Evolutionary conservation across 306 rosid genomes (phyloP), one percentile per base, ranked within the genome.

Genomic region (Leucaena leucocephala): DNA sequence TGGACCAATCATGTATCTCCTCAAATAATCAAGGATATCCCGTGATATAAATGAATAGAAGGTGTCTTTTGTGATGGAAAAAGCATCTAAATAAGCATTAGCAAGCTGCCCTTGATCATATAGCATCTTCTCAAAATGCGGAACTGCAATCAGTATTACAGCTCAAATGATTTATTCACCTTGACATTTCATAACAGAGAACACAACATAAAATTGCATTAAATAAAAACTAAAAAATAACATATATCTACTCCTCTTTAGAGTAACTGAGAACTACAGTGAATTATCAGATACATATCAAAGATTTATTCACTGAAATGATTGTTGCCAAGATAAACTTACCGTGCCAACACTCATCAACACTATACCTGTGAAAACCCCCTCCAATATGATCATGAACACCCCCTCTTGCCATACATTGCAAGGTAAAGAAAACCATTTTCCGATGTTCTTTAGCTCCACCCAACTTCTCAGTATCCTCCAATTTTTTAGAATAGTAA

Each of bases 301-400:
- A 57, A 70, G 65, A 69, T 65, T 44, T 74, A 74, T 63, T 52
- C 46, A 46, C 68, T 54, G 35, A 76, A 69, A 80, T 82, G 16
- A 67, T 38, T 44, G 39, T 61, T 58, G 76, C 79, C 43, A 78
- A 50, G 75, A 44, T 75, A 78, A 80, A 87, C 88, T 81, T 69
- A 94, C 98, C 98, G 78, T 94, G 98, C 98, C 98, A 94, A 86
- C 97, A 88, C 88, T 92, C 97, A 67, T 94, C 98, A 63, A 94
- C 97, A 5, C 98, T 94, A 78, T 94, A 94, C 89, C 98, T 88
- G 79, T 94, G 98, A 82, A 94, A 94, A 36, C 98, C 98, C 38
- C 98, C 97, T 79, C 98, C 98, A 71, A 94, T 42, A 58, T 94
- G 98, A 83, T 94, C 97, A 65, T 91, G 97, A 75, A 94, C 74